Percentiles rank a stretch among this genome's conserved stretches.
Evolutionary conservation across 148 eudicot genomes (phyloP).

Genomic region (Polygonum maritimum): DNA sequence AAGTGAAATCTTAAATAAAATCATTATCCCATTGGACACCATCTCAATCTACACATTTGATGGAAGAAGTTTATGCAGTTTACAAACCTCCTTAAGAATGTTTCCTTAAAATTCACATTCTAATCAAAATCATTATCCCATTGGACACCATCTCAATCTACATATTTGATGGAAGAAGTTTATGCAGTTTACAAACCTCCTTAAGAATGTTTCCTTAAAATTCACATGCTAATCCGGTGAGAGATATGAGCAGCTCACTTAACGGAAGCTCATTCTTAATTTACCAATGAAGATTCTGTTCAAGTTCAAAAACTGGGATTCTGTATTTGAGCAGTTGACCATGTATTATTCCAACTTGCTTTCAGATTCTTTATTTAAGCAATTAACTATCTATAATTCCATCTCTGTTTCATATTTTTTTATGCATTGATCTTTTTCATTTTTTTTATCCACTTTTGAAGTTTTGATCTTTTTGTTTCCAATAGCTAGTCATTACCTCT

Average conservation of each 20-base stretch:
- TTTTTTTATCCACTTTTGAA: neutral
- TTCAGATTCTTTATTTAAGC: neutral
- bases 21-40: neutral
- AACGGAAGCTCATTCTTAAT: neutral
- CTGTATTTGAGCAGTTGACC: neutral
- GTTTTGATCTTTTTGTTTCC: neutral
- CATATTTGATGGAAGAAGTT: neutral
- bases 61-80: neutral
- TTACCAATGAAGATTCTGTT: neutral
- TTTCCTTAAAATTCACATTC: neutral
- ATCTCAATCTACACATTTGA: neutral
- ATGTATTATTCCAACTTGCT: neutral
- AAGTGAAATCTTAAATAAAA: constrained; percentile 15
- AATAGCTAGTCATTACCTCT: constrained; percentile 39
- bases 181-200: neutral
- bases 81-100: neutral
- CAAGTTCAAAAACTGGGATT: neutral
- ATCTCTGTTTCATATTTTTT: neutral
- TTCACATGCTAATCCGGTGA: neutral
- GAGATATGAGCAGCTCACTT: neutral
- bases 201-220: neutral
- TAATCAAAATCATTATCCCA: constrained; percentile 15
- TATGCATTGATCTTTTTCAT: neutral
- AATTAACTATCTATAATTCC: neutral
- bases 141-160: neutral